Percentiles rank a stretch among this genome's conserved stretches.
Evolutionary conservation across 495 filamentous ascomycete species (phyloP).

Genomic region (Daldinia grandis): DNA sequence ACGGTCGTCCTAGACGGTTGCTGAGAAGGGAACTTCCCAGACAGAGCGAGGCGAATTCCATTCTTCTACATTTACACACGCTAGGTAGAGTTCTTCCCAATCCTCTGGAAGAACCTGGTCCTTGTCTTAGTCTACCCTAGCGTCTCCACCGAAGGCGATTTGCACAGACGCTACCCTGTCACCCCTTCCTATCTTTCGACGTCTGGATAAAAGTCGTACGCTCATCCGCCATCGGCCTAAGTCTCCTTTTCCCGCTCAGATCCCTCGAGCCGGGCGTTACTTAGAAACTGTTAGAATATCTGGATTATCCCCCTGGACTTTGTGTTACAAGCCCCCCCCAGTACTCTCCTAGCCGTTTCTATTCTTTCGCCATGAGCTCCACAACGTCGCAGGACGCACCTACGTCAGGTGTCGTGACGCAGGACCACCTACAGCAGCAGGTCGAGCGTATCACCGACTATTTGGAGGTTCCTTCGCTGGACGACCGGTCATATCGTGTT

Average conservation of each 20-base stretch:
- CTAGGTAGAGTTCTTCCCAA: slow-evolving; percentile 39
- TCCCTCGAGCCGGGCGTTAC: slow-evolving; percentile 17
- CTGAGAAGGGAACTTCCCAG: slow-evolving; percentile 1
- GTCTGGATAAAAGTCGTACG: slow-evolving; percentile 32
- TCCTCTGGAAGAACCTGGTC: slow-evolving; percentile 40
- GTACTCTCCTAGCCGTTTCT: slow-evolving; percentile 10
- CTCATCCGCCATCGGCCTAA: slow-evolving; percentile 31
- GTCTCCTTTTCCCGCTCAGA: slow-evolving; percentile 12
- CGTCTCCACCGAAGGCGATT: slow-evolving; percentile 42
- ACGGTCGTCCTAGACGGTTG: slow-evolving; percentile 25
- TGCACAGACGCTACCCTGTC: slow-evolving; percentile 36
- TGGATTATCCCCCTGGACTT: slow-evolving; percentile 5
- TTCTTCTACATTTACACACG: too few species aligned
- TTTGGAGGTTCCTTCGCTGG: slow-evolving; percentile 86
- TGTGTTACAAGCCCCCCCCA: slow-evolving; percentile 13
- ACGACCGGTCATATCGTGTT: slow-evolving; percentile 89
- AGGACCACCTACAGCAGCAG: slow-evolving; percentile 47
- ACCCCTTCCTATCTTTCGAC: slow-evolving; percentile 28
- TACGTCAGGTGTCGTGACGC: slow-evolving; percentile 34
- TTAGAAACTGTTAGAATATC: slow-evolving; percentile 1
- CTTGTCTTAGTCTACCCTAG: slow-evolving; percentile 35
- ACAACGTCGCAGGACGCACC: slow-evolving; percentile 27
- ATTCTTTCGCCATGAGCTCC: slow-evolving; percentile 36
- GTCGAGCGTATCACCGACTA: slow-evolving; percentile 78
- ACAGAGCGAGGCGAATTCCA: slow-evolving; percentile 25